Percentiles rank a stretch among this genome's conserved stretches.
These are phyloP conservation scores for Sphaceloma murrayae DNA, from an alignment of 2,329 filamentous ascomycete species.

Conservation along the genomic window DNA sequence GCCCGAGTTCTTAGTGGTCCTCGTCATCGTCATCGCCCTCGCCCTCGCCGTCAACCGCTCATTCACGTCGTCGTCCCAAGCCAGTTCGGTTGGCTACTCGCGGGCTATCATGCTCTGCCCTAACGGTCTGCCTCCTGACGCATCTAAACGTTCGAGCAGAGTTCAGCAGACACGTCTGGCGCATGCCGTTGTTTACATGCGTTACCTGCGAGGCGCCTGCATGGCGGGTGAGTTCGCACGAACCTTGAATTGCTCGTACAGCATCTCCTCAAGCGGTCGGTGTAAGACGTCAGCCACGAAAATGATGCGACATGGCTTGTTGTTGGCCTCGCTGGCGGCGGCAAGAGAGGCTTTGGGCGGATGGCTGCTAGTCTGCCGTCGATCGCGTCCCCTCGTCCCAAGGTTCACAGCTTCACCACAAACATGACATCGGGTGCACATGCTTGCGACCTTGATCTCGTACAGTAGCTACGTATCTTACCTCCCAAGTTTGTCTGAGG, in stretches of 20 bases:
- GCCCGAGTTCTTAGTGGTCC: background rate
- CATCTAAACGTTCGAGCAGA: slow-evolving; percentile 10
- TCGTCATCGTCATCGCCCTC: slow-evolving; percentile 5
- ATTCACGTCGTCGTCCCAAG: background rate
- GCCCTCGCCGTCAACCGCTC: background rate
- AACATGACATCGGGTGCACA: no score
- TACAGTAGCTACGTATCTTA: no score
- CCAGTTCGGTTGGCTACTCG: slow-evolving; percentile 9
- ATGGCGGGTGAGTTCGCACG: slow-evolving; percentile 16
- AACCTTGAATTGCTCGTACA: slow-evolving; percentile 13
- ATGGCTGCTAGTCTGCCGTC: slow-evolving; percentile 1
- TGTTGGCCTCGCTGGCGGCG: slow-evolving; percentile 4
- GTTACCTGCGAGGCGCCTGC: slow-evolving; percentile 3
- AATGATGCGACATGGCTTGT: no score
- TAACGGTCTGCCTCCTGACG: slow-evolving; percentile 11
- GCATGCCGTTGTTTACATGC: slow-evolving; percentile 1
- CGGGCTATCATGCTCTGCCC: slow-evolving; percentile 1
- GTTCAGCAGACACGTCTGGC: slow-evolving; percentile 8
- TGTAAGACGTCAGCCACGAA: slow-evolving; percentile 8
- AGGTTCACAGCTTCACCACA: no score
- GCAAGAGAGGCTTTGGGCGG: slow-evolving; percentile 3
- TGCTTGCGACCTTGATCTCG: no score
- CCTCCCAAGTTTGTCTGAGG: no score
- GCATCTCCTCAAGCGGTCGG: slow-evolving; percentile 11
- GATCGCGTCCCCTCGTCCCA: slow-evolving; percentile 8